Percentiles rank a stretch among this genome's conserved stretches.
These are phyloP conservation scores for Phytophthora ramorum DNA, from an alignment of 352 stramenopile species.

Conservation along the genomic window DNA sequence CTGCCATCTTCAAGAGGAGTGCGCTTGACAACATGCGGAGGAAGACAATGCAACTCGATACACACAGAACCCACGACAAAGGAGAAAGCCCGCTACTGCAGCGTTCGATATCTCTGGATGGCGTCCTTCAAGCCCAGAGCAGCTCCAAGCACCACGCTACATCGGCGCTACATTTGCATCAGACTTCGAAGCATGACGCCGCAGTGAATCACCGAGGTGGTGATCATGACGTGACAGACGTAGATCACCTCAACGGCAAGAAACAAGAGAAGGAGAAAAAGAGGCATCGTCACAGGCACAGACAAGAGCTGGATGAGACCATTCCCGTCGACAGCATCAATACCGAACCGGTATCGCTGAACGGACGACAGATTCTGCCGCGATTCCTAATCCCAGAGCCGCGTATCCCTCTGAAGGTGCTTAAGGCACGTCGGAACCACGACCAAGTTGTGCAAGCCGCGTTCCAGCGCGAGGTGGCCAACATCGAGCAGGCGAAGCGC, in stretches of 20 bases:
- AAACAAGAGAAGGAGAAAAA: slow-evolving; percentile 15
- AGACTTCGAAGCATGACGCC: not conserved
- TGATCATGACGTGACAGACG: slow-evolving; percentile 7
- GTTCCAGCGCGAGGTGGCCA: slow-evolving; percentile 39
- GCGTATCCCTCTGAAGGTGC: slow-evolving; percentile 19
- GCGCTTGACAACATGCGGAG: slow-evolving; percentile 10
- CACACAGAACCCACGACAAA: not conserved
- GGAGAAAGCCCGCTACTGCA: slow-evolving; percentile 9
- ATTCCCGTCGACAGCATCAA: slow-evolving; percentile 11
- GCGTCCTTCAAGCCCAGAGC: not conserved
- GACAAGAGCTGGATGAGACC: slow-evolving; percentile 1
- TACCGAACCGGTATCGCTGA: not conserved
- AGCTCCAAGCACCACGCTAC: slow-evolving; percentile 13
- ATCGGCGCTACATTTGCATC: not conserved
- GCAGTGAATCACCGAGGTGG: not conserved
- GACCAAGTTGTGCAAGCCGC: slow-evolving; percentile 39
- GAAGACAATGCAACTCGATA: slow-evolving; percentile 14
- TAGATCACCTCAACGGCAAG: not conserved
- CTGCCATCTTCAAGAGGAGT: slow-evolving; percentile 19
- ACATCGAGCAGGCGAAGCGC: slow-evolving; percentile 28
- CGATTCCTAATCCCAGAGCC: slow-evolving; percentile 56
- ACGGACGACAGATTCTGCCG: slow-evolving; percentile 44
- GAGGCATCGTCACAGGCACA: slow-evolving; percentile 7
- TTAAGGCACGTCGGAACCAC: slow-evolving; percentile 26
- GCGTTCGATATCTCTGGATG: slow-evolving; percentile 31